phyloP scores from a whole-genome alignment of 2,329 filamentous ascomycete genomes.

The Teratosphaeria viscida region DNA sequence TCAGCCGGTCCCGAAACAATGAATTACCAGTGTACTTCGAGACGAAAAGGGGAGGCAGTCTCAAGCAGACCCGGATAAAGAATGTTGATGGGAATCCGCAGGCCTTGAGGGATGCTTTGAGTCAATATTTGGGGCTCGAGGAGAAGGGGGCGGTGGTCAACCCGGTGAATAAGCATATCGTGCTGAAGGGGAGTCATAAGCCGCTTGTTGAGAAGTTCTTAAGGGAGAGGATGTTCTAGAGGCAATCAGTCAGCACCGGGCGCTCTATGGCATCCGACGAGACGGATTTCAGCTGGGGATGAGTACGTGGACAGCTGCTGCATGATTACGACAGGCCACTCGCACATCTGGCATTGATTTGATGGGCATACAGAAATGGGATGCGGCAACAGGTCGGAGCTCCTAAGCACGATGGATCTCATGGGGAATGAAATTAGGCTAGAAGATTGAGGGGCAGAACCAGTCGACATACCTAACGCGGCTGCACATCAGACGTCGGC shows the following conservation, averaged over 20 bases:
- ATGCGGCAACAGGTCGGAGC: too few relatives aligned
- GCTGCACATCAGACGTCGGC: too few relatives aligned
- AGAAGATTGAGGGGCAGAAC: too few relatives aligned
- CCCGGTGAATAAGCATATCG: conserved; percentile 58
- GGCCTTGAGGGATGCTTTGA: conserved; percentile 54
- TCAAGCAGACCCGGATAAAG: conserved; percentile 63
- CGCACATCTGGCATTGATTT: too few relatives aligned
- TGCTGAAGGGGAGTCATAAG: conserved; percentile 46
- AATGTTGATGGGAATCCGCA: conserved; percentile 65
- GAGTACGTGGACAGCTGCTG: background rate
- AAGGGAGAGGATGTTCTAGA: conserved; percentile 26
- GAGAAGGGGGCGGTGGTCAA: conserved; percentile 47
- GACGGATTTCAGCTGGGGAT: background rate
- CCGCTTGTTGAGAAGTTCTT: conserved; percentile 25
- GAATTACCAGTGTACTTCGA: conserved; percentile 69
- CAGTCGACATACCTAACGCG: too few relatives aligned
- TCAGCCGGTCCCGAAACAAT: conserved; percentile 59
- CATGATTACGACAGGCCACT: background rate
- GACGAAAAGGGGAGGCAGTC: conserved; percentile 64
- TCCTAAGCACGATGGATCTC: too few relatives aligned
- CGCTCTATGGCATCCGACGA: background rate
- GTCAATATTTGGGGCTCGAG: conserved; percentile 37
- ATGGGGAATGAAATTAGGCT: too few relatives aligned
- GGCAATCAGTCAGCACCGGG: too few relatives aligned
- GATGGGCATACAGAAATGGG: too few relatives aligned